Base-by-base conservation (phyloP, 1,284 basidiomycete genomes). In the Spongiforma sp. region DNA sequence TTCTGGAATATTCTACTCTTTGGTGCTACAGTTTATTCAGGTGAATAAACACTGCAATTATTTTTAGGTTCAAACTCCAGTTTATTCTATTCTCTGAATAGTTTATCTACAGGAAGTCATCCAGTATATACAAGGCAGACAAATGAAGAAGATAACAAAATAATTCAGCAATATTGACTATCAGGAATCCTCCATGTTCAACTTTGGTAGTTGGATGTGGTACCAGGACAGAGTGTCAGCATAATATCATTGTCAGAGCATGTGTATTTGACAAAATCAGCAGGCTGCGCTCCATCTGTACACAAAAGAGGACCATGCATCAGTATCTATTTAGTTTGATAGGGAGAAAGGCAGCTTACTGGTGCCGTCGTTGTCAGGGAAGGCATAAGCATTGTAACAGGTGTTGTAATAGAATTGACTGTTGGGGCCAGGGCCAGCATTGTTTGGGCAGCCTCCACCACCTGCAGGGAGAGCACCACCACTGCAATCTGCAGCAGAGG, bases 181-280 rank as follows among this genome's bases (percentile, higher is more conserved):
- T n/a, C n/a, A n/a, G n/a, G n/a, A n/a, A n/a, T n/a, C n/a, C n/a
- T n/a, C n/a, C n/a, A n/a, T n/a, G n/a, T n/a, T n/a, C n/a, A n/a
- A n/a, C n/a, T n/a, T n/a, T n/a, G n/a, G 28, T 52, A 52, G 60
- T 69, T 12, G 17, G 75, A 74, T 12, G 73, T 66, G 4, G 65
- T 67, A 19, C 67, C 67, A 8, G 70, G 65, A 55, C 71, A 73
- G 55, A 73, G 67, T 34, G 71, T 73, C 30, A 73, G 64, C 9
- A 67, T 69, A 33, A 73, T 68, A 11, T 57, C 62, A 12, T 64
- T 41, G 57, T 71, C 72, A 21, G 52, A 11, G 59, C 71, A 72
- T 17, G 66, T 72, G 46, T 63, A 71, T 48, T 61, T 72, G 34
- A 73, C 72, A 43, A 62, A 34, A 48, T 73, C 68, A 24, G 71